Conservation (phyloP, 192 early-diverging fungal species). For the Dissophora globulifera region DNA sequence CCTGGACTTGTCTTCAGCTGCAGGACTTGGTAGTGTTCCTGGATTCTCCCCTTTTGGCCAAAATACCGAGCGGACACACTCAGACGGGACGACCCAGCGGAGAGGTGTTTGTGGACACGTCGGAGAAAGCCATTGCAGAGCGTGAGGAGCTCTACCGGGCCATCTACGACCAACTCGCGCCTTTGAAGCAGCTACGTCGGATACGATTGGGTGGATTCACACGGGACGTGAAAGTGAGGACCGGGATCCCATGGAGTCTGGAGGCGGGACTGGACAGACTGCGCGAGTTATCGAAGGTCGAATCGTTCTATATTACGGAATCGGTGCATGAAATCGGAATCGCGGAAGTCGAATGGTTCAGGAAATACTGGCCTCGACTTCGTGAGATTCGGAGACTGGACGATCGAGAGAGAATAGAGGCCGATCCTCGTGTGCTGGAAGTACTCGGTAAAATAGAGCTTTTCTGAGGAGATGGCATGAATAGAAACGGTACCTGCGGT, state of each 20-base stretch:
- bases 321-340: not conserved
- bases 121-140: not conserved
- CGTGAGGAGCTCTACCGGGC: not conserved
- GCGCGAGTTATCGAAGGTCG: not conserved
- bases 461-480: too few relatives aligned
- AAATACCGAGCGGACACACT: not conserved
- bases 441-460: too few relatives aligned
- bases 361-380: conserved; percentile 3
- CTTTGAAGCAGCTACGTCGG: not conserved
- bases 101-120: not conserved
- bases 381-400: not conserved
- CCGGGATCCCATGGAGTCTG: not conserved
- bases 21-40: not conserved
- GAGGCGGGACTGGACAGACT: not conserved
- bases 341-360: conserved; percentile 10
- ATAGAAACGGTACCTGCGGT: too few relatives aligned
- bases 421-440: too few relatives aligned
- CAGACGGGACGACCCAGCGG: not conserved
- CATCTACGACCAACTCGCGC: conserved; percentile 7
- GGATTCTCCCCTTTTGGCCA: not conserved
- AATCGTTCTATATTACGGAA: not conserved
- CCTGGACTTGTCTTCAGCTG: conserved; percentile 2
- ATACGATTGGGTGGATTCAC: not conserved
- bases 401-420: too few relatives aligned
- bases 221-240: not conserved